Base-by-base conservation (phyloP, 108 stramenopile genomes). In the Schizochytrium sp. region DNA sequence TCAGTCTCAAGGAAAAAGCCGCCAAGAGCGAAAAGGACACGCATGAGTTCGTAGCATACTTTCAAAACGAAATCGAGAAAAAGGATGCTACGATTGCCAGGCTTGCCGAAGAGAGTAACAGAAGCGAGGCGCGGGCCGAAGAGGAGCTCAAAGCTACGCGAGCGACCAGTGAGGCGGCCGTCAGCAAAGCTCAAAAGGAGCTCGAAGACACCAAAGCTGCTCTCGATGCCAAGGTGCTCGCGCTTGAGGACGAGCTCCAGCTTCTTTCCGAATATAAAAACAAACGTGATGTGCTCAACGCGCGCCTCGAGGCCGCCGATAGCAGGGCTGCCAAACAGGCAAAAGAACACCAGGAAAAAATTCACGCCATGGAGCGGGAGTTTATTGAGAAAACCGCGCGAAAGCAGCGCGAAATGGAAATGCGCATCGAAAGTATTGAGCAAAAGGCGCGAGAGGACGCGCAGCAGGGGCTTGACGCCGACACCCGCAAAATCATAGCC, bases 1-100 rank as follows among this genome's bases (percentile, higher is more conserved):
- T 90, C 51, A 88, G 87, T 5, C 58, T 94, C 18, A 71, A 88
- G 69, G 44, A 58, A 58, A 89, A 89, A 47, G 91, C 92, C 16
- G 45, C 87, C 43, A 92, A 93, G 90, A 91, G 89, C 14, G 94
- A 94, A 72, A 91, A 91, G 76, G 93, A 95, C 87, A 95, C 94
- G 44, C 92, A 94, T 41, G 94, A 95, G 83, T 93, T 95, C 25
- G 93, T 94, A 34, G 83, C 91, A n/a, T 95, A 94, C 60, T 94
- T 95, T 88, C 93, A 95, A 87, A 6, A 55, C 6, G 60, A 93
- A 55, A 89, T 95, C 90, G 94, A 94, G 51, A 88, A 57, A 16
- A 94, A 93, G 87, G 93, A 94, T 29, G 88, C 43, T 18, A 72
- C 51, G 14, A 94, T 94, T 51, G 59, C 87, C 12, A 57, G 71